phyloP scores from a whole-genome alignment of 179 eudicot genomes.

The Actinidia arguta region DNA sequence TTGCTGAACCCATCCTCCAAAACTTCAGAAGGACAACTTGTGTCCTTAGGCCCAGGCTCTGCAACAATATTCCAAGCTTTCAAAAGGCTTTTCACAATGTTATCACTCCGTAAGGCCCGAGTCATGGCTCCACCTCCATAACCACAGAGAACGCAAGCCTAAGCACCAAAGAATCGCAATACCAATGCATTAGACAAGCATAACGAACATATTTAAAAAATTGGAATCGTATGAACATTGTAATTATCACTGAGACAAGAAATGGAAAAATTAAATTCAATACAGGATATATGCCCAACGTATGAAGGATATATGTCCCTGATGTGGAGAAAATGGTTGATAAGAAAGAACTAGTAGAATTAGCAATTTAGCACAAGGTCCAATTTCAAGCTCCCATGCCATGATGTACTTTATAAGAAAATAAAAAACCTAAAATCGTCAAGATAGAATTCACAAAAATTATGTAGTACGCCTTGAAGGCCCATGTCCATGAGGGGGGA shows the following conservation, averaged over 20 bases:
- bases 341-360: background rate
- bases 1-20: slow-evolving; percentile 33
- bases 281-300: background rate
- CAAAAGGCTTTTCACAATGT: slow-evolving; percentile 60
- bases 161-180: slow-evolving; percentile 10
- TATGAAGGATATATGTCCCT: background rate
- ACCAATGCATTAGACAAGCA: background rate
- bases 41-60: slow-evolving; percentile 38
- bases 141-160: slow-evolving; percentile 73
- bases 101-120: slow-evolving; percentile 52
- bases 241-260: background rate
- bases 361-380: background rate
- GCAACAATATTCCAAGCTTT: slow-evolving; percentile 51
- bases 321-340: background rate
- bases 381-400: background rate
- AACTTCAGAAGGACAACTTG: slow-evolving; percentile 33
- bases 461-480: background rate
- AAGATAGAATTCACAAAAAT: background rate
- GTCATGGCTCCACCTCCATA: slow-evolving; percentile 75
- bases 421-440: background rate
- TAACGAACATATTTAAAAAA: background rate
- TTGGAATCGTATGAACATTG: background rate
- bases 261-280: background rate
- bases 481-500: background rate
- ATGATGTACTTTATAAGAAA: background rate